Conservation (phyloP, 495 filamentous ascomycete species). For the Trichoderma parareesei region DNA sequence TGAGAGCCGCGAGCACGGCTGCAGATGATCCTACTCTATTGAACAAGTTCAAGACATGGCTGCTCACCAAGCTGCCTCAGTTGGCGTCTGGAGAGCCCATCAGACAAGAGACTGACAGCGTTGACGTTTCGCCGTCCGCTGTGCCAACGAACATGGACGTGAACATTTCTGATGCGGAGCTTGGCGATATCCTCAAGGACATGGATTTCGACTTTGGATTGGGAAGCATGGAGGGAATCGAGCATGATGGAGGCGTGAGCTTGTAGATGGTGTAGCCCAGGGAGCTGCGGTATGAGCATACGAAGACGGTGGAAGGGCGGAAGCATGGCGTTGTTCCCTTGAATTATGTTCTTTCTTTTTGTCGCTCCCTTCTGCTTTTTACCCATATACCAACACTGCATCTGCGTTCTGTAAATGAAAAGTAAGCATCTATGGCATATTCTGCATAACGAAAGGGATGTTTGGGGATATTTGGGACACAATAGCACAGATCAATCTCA, state of each 20-base stretch:
- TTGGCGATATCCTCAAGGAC: slow-evolving; percentile 30
- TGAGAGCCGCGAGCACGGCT: slow-evolving; percentile 31
- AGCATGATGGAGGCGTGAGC: slow-evolving; percentile 12
- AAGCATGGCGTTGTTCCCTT: not conserved
- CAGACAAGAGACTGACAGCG: slow-evolving; percentile 10
- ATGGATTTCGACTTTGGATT: slow-evolving; percentile 28
- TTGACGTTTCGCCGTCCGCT: slow-evolving; percentile 9
- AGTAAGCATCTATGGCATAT: not conserved
- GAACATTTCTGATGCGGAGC: slow-evolving; percentile 28
- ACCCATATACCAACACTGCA: not conserved
- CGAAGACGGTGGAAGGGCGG: not conserved
- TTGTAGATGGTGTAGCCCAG: not conserved
- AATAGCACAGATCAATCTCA: not conserved
- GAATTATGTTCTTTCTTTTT: not conserved
- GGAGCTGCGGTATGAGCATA: not conserved
- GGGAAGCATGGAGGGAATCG: slow-evolving; percentile 2
- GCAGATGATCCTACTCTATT: slow-evolving; percentile 42
- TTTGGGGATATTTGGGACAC: not conserved
- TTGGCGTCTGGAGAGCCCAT: slow-evolving; percentile 11
- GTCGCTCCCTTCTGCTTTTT: not conserved
- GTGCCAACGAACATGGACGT: slow-evolving; percentile 23
- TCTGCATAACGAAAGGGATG: not conserved
- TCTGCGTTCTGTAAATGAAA: not conserved
- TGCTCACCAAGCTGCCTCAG: slow-evolving; percentile 20
- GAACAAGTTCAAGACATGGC: slow-evolving; percentile 36